Evolutionary conservation across 2,329 filamentous ascomycete species (phyloP).

Genomic region (Uncinocarpus reesii): DNA sequence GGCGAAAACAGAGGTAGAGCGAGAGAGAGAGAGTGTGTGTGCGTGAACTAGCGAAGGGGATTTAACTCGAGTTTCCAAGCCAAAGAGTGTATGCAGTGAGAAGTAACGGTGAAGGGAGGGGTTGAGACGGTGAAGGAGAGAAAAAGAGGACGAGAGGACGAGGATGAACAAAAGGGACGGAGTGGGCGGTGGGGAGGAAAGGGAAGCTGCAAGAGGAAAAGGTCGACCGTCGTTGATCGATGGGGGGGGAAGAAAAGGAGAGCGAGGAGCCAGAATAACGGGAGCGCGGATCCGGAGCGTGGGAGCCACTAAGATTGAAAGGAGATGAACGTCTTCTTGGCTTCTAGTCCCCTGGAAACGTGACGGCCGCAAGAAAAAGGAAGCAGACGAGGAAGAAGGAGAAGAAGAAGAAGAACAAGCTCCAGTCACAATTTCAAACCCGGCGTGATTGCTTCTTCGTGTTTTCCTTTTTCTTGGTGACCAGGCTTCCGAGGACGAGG

Average conservation of each 20-base stretch:
- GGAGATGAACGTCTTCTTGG: conserved; percentile 14
- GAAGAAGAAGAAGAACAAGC: neutral
- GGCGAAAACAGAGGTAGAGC: conserved; percentile 21
- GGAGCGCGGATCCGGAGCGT: conserved; percentile 29
- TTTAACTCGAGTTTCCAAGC: neutral
- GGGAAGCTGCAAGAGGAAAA: conserved; percentile 13
- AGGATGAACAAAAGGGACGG: too few species aligned
- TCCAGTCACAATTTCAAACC: neutral
- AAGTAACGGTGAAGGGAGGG: too few species aligned
- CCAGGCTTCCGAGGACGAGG: too few species aligned
- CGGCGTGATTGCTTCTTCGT: neutral
- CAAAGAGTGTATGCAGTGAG: conserved; percentile 17
- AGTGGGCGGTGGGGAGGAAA: neutral
- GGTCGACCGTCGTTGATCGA: neutral
- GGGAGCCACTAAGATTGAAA: conserved; percentile 25
- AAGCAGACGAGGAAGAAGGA: neutral
- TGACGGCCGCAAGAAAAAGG: too few species aligned
- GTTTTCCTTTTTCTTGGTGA: conserved; percentile 4
- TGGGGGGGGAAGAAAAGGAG: conserved; percentile 21
- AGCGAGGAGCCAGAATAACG: conserved; percentile 25
- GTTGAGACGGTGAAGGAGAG: conserved; percentile 12
- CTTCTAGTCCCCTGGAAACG: conserved; percentile 13
- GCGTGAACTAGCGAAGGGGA: neutral
- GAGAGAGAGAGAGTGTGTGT: conserved; percentile 20
- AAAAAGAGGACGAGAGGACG: conserved; percentile 18